phyloP scores from a whole-genome alignment of 441 rosid genomes.

The Monsonia emarginata region DNA sequence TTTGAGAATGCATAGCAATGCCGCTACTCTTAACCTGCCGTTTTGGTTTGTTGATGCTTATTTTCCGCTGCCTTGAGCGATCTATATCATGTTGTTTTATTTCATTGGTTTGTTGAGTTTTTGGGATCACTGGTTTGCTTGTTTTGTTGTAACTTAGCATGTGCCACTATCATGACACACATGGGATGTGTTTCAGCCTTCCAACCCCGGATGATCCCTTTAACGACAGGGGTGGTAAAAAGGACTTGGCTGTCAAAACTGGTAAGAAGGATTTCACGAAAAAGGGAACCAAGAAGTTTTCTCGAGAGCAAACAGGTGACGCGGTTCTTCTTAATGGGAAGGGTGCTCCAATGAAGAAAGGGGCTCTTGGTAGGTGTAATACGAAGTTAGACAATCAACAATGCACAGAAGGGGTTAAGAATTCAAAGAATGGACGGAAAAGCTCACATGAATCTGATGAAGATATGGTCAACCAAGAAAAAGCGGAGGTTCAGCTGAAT shows the following conservation, averaged over 20 bases:
- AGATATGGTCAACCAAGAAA: too few species aligned
- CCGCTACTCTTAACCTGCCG: too few species aligned
- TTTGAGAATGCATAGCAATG: too few species aligned
- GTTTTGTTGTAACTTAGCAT: constrained; percentile 1
- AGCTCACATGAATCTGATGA: too few species aligned
- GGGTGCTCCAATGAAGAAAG: constrained; percentile 16
- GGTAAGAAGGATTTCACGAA: constrained; percentile 9
- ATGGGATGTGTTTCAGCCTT: constrained; percentile 94
- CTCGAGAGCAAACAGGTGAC: constrained; percentile 10
- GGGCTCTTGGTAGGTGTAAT: constrained; percentile 4
- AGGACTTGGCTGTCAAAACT: too few species aligned
- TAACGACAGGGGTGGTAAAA: constrained; percentile 48
- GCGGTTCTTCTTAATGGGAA: constrained; percentile 17
- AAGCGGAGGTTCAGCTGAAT: too few species aligned
- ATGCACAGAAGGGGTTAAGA: constrained; percentile 9
- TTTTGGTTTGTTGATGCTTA: too few species aligned
- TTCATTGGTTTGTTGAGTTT: neutral
- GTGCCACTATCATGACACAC: constrained; percentile 12
- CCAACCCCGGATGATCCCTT: constrained; percentile 72
- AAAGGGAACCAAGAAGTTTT: constrained; percentile 24
- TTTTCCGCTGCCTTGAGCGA: neutral
- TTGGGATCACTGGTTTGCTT: neutral
- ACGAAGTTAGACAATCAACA: constrained; percentile 12
- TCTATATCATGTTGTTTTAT: neutral
- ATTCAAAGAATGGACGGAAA: constrained; percentile 16